Evolutionary conservation across 306 rosid species (phyloP), one percentile per base, ranked within the genome.

Genomic region (Malus domestica): DNA sequence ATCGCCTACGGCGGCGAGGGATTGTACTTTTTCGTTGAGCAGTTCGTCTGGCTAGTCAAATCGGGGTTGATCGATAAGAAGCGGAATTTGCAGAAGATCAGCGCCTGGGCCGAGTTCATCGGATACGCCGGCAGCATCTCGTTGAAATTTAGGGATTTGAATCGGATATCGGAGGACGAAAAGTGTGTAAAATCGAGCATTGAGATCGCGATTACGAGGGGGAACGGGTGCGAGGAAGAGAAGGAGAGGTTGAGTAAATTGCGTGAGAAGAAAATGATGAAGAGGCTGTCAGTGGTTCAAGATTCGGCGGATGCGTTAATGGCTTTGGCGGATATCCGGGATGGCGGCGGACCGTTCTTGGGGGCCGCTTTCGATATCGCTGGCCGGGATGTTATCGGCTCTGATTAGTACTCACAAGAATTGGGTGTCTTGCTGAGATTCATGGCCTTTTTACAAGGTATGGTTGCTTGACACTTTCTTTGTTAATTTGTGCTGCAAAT

Each of bases 1-100:
- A 68, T 92, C 46, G 95, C 98, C 33, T 86, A 90, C 73, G 97
- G 96, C 30, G 88, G 97, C 27, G 97, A 94, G 73, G 96, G 97
- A 0, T 19, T 94, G 4, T 94, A 94, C 64, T 94, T 74, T 77
- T 94, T 94, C 51, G 74, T 94, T 0, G 98, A 94, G 60, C 98
- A 94, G 76, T 92, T 94, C 32, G 72, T 94, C 4, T 94, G 98
- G 97, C 71, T 94, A n/a, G 80, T 84, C 10, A 94, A 94, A 77
- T 75, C 98, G 38, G 98, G 91, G 4, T 80, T 88, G 79, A 88
- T 88, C 61, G 89, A 88, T 5, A 62, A 68, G 11, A 80, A 74
- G 11, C 81, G 73, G 10, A 80, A 13, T 15, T 57, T 85, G 78
- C 86, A 82, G 42, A 76, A 63, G 68, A 68, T 88, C 68, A 88